Conservation (phyloP, 192 early-diverging fungal species). For the Coemansia sp. region DNA sequence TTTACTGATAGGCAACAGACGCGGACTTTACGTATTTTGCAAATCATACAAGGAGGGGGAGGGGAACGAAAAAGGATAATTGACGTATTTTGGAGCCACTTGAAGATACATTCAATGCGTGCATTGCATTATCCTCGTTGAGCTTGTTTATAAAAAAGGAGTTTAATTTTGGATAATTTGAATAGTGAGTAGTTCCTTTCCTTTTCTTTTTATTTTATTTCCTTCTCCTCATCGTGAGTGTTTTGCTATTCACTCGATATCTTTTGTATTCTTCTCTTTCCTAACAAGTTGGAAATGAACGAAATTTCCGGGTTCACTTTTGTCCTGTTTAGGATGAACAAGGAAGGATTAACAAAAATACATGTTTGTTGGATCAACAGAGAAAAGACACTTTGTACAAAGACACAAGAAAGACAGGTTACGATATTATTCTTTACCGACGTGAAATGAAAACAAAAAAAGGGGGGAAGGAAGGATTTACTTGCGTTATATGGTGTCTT, state of each 20-base stretch:
- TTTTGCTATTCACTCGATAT: too few species aligned
- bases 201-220: too few species aligned
- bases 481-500: not conserved
- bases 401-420: not conserved
- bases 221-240: not conserved
- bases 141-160: too few species aligned
- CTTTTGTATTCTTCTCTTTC: too few species aligned
- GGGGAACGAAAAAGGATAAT: not conserved
- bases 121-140: too few species aligned
- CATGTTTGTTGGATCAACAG: not conserved
- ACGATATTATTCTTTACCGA: not conserved
- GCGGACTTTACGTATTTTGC: too few species aligned
- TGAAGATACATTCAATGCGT: too few species aligned
- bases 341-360: not conserved
- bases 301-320: too few species aligned
- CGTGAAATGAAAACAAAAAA: conserved; percentile 1
- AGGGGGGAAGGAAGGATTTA: not conserved
- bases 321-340: too few species aligned
- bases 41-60: too few species aligned
- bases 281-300: too few species aligned
- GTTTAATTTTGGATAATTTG: not conserved
- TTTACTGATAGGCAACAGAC: too few species aligned
- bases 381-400: not conserved
- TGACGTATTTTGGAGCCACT: not conserved
- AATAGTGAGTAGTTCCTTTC: not conserved